Evolutionary conservation across 257 asterid genomes (phyloP).

Genomic region (Euphrasia confusa): DNA sequence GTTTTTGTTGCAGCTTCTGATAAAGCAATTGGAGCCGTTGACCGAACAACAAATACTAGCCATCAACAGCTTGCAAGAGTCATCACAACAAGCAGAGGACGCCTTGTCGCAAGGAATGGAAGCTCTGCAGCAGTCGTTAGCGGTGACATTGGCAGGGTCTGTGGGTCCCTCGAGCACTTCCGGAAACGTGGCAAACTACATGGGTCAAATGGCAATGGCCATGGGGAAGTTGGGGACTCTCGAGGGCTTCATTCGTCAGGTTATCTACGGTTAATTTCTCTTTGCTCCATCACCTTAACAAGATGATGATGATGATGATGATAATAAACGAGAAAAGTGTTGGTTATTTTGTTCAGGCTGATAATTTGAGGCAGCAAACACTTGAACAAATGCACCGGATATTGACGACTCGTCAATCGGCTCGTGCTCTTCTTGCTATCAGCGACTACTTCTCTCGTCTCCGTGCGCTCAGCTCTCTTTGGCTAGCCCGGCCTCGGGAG

Average conservation of each 20-base stretch:
- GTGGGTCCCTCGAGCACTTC: conserved; percentile 74
- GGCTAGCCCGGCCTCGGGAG: conserved; percentile 96
- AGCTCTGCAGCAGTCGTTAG: conserved; percentile 88
- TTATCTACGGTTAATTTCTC: conserved; percentile 18
- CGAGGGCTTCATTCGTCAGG: conserved; percentile 96
- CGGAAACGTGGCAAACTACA: conserved; percentile 86
- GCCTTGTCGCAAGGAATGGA: conserved; percentile 97
- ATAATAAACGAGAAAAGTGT: background rate
- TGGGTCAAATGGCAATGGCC: conserved; percentile 99
- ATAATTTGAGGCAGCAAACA: conserved; percentile 84
- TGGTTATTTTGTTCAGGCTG: conserved; percentile 55
- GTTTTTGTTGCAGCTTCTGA: conserved; percentile 61
- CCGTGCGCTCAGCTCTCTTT: conserved; percentile 86
- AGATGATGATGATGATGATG: background rate
- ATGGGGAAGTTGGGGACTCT: conserved; percentile 94
- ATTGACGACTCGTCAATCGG: conserved; percentile 85
- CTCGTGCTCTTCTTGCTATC: conserved; percentile 90
- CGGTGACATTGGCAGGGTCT: conserved; percentile 88
- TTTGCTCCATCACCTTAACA: too few species aligned
- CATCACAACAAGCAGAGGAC: conserved; percentile 92
- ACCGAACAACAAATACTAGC: conserved; percentile 83
- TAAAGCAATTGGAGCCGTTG: conserved; percentile 84
- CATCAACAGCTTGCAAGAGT: conserved; percentile 76
- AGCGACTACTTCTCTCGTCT: conserved; percentile 86
- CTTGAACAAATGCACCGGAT: conserved; percentile 89